Evolutionary conservation across 2,329 filamentous ascomycete genomes (phyloP), one percentile per base, ranked within the genome.

Genomic region (Cryphonectria naterciae): DNA sequence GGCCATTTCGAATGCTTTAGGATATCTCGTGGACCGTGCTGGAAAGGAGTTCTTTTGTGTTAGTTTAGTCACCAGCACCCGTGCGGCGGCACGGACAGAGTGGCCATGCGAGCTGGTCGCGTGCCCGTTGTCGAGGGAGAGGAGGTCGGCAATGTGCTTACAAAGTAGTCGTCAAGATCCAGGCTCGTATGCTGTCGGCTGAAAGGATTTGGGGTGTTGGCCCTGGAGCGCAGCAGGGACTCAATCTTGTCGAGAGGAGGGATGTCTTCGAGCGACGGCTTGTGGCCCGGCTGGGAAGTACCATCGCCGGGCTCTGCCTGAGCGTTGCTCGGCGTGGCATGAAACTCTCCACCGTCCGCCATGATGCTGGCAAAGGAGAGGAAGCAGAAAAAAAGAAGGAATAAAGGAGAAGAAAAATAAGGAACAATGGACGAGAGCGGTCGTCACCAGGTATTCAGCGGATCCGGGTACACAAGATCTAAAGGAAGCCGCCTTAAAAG

Each of bases 1-100:
- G 93, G 92, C 86, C 92, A 91, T 86, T 93, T 94, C 37, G 92
- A 94, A 80, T 94, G 92, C 76, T 89, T 89, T 70, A 89, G 85
- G 72, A 92, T 87, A 79, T 94, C 90, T 74, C 91, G 87, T 69
- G 93, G 93, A 19, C 88, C 89, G 22, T 79, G 79, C 83, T 84
- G 61, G 25, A 11, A 13, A 49, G 8, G 15, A 22, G 17, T 8
- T 7, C n/a, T 19, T n/a, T 43, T 15, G 19, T n/a, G 49, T 39
- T 17, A n/a, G 41, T 52, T 28, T 35, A 43, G 22, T 37, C 5
- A 19, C 22, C 5, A 63, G 41, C 32, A 41, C 32, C 25, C 22
- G 25, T 67, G 39, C n/a, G 62, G n/a, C 41, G 62, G 39, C 41
- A 41, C 54, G 28, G 54, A 58, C 15, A 19, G 28, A 8, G n/a